phyloP scores from a whole-genome alignment of 1,284 basidiomycete species.

The Naganishia albida region DNA sequence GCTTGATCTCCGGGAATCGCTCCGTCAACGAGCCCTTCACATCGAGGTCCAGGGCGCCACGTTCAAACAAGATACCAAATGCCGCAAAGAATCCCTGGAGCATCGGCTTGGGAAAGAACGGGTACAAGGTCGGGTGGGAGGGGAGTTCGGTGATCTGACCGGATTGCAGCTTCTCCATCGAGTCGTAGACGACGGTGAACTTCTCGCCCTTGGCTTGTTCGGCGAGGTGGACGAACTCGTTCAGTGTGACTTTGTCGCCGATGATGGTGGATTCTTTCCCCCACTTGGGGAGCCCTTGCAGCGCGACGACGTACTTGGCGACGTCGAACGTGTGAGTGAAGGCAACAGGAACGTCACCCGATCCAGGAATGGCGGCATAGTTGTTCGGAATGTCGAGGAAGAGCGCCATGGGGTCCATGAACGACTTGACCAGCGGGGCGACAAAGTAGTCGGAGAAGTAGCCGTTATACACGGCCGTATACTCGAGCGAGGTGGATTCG shows the following conservation, averaged over 20 bases:
- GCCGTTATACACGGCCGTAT: not conserved
- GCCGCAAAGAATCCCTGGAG: slow-evolving; percentile 1
- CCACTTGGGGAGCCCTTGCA: not conserved
- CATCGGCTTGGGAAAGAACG: slow-evolving; percentile 3
- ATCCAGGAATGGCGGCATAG: slow-evolving; percentile 1
- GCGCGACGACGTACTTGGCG: slow-evolving; percentile 10
- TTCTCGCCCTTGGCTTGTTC: slow-evolving; percentile 9
- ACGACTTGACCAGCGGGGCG: not conserved
- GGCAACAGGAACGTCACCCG: slow-evolving; percentile 5
- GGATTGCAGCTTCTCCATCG: not conserved
- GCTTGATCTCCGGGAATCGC: slow-evolving; percentile 6
- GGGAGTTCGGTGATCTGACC: slow-evolving; percentile 18
- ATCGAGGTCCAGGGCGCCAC: not conserved
- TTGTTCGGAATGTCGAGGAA: not conserved
- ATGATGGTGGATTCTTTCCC: slow-evolving; percentile 3
- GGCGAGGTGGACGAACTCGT: not conserved
- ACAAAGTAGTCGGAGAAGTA: slow-evolving; percentile 10
- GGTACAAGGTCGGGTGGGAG: not conserved
- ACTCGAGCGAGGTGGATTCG: not conserved
- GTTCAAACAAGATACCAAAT: slow-evolving; percentile 1
- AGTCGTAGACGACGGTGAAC: slow-evolving; percentile 14
- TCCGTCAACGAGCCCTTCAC: slow-evolving; percentile 3
- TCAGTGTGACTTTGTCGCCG: slow-evolving; percentile 5
- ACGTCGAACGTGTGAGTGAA: slow-evolving; percentile 3
- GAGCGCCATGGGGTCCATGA: not conserved